Percentiles rank a stretch among this genome's conserved stretches.
Conservation (phyloP, 257 asterid genomes). For the Nemophila menziesii region DNA sequence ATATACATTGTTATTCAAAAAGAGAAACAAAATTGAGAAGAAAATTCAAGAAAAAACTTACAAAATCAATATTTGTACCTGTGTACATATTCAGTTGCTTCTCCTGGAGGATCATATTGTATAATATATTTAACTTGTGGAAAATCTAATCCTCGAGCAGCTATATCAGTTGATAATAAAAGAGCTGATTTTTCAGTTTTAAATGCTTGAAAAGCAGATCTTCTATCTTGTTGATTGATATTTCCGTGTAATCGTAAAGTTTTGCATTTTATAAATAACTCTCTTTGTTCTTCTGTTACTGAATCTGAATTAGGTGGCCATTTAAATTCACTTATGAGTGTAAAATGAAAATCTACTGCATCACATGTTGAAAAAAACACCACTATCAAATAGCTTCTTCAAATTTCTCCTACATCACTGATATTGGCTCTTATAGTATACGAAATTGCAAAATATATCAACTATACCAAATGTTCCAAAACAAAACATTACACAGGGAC, state of each 20-base stretch:
- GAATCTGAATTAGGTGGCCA: conserved; percentile 34
- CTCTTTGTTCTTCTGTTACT: conserved; percentile 37
- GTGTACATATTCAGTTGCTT: conserved; percentile 97
- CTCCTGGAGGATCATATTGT: conserved; percentile 98
- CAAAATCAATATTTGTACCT: too few species aligned
- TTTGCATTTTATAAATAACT: conserved; percentile 59
- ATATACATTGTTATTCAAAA: too few species aligned
- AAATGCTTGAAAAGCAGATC: conserved; percentile 66
- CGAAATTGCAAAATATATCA: too few species aligned
- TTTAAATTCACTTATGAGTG: conserved; percentile 51
- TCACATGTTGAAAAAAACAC: conserved; percentile 93
- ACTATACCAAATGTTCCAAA: too few species aligned
- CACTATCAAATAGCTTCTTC: too few species aligned
- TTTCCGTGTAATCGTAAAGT: conserved; percentile 71
- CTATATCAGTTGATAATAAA: conserved; percentile 80
- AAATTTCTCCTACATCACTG: too few species aligned
- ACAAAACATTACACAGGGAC: too few species aligned
- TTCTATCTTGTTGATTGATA: conserved; percentile 82
- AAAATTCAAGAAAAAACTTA: too few species aligned
- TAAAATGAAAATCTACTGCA: conserved; percentile 85
- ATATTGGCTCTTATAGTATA: too few species aligned
- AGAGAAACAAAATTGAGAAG: too few species aligned
- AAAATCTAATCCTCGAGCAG: conserved; percentile 94
- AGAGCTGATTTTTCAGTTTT: conserved; percentile 80
- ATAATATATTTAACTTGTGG: conserved; percentile 92